Evolutionary conservation across 495 filamentous ascomycete species (phyloP).

Genomic region (Penicillium silybi): DNA sequence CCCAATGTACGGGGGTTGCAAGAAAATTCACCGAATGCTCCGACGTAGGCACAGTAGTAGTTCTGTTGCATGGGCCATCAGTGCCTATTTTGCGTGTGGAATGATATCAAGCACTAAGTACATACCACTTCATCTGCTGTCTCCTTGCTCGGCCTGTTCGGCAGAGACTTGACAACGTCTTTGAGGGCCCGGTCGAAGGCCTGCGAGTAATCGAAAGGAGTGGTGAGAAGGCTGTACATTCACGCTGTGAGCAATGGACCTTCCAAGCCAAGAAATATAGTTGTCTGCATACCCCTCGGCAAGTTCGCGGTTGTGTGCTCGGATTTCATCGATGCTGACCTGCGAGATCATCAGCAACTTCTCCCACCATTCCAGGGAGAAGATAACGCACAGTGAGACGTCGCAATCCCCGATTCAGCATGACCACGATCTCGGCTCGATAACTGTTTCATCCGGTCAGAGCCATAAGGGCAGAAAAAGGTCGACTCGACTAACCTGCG

Average conservation of each 20-base stretch:
- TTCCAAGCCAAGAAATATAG: not conserved
- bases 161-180: constrained; percentile 74
- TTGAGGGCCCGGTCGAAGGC: constrained; percentile 90
- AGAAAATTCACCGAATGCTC: constrained; percentile 89
- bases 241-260: not conserved
- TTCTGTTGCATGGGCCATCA: constrained; percentile 36
- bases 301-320: constrained; percentile 82
- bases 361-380: not conserved
- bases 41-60: constrained; percentile 93
- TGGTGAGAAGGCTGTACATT: constrained; percentile 58
- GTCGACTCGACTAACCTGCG: constrained; percentile 49
- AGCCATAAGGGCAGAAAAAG: not conserved
- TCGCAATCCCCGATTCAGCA: constrained; percentile 83
- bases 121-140: constrained; percentile 59
- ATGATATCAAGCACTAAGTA: not conserved
- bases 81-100: not conserved
- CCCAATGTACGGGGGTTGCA: constrained; percentile 93
- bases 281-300: constrained; percentile 63
- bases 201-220: constrained; percentile 81
- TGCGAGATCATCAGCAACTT: constrained; percentile 31
- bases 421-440: constrained; percentile 81
- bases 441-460: constrained; percentile 48
- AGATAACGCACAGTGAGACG: constrained; percentile 53
- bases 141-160: constrained; percentile 58
- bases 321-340: constrained; percentile 92